Conservation (phyloP, 331 rosid genomes). For the Erythrophleum ivorense region DNA sequence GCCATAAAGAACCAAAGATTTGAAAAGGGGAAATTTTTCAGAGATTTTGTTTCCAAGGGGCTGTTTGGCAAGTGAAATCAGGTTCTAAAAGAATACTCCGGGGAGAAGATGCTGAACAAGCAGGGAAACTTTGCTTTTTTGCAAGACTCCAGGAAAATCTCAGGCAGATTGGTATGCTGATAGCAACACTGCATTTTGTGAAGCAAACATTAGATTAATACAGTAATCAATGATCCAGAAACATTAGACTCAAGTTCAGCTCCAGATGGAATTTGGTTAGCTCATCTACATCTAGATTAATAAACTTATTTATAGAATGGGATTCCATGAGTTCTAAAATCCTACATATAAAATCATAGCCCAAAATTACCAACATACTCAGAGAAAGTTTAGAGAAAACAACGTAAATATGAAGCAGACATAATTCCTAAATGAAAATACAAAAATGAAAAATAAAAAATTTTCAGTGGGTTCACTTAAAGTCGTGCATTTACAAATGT, state of each 20-base stretch:
- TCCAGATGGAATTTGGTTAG: not conserved
- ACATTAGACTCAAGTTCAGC: not conserved
- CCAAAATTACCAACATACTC: too few species aligned
- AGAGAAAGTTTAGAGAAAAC: too few species aligned
- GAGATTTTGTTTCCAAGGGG: not conserved
- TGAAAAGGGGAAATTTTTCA: not conserved
- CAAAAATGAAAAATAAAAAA: not conserved
- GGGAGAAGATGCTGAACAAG: not conserved
- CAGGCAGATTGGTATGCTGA: not conserved
- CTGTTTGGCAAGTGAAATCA: not conserved
- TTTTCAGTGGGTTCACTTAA: not conserved
- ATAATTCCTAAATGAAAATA: not conserved
- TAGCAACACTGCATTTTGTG: not conserved
- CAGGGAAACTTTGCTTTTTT: not conserved
- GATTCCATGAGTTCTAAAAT: not conserved
- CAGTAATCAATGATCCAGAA: not conserved
- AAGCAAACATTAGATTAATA: not conserved
- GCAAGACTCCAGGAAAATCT: not conserved
- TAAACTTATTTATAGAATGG: not conserved
- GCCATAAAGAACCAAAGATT: conserved; percentile 44
- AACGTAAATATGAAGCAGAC: not conserved
- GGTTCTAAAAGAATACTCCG: not conserved
- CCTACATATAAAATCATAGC: not conserved
- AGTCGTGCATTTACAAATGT: not conserved
- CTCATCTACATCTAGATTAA: not conserved